Base-by-base conservation (phyloP, 1,284 basidiomycete genomes). In the Gymnopus androsaceus region DNA sequence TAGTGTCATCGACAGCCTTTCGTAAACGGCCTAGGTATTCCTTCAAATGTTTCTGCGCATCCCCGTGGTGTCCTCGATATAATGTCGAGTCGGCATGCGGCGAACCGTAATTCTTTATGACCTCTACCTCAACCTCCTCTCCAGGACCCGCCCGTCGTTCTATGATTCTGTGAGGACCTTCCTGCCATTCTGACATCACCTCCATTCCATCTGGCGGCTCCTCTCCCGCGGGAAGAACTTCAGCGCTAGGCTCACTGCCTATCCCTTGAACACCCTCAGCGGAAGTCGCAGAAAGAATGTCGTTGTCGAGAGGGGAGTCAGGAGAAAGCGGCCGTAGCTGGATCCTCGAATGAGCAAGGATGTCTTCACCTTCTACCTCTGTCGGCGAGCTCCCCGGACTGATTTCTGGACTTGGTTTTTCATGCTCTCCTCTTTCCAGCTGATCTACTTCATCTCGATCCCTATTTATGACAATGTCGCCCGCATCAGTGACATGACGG, bases 401-500 rank as follows among this genome's bases (percentile, higher is more conserved):
- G 5, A 25, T 46, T 54, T 45, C 50, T 28, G 55, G 49, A 17
- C 51, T 64, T 45, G 49, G 56, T 37, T 68, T 75, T 58, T 75
- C 78, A 27, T 73, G 46, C 51, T 77, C 76, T 6, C 84, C 84
- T 4, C 75, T 72, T 65, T 84, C 82, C 72, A 81, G 72, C 4
- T 67, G 69, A 47, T 59, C 54, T 19, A 47, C 36, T 14, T n/a
- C 42, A 45, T 55, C 54, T 27, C 50, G 28, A 49, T 74, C 72
- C 36, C 92, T 81, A 66, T 96, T 96, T 67, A 95, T 88, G 41
- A 92, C 79, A 56, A 95, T 87, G 50, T 90, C 85, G 54, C 89
- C 82, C 45, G 77, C 82, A 9, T 84, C 83, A 1, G 76, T 74
- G 33, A 94, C 82, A 21, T 84, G 77, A 37, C 84, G 80, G n/a